Percentiles rank a stretch among this genome's conserved stretches.
phyloP scores from a whole-genome alignment of 2,329 filamentous ascomycete species.

The Calonectria ilicicola region DNA sequence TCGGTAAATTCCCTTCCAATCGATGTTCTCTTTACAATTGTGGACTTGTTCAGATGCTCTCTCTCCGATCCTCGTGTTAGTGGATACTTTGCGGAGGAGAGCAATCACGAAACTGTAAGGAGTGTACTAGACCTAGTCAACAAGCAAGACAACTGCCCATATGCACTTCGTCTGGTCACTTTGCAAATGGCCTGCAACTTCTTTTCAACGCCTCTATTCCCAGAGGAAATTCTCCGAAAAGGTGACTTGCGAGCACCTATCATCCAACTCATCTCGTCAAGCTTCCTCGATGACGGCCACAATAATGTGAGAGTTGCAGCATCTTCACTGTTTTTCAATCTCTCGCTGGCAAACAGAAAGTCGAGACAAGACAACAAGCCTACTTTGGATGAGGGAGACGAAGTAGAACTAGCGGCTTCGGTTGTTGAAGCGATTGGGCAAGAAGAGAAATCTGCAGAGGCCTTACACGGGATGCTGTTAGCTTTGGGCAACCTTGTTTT shows the following conservation, averaged over 20 bases:
- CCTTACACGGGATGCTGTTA: slow-evolving; percentile 80
- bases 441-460: slow-evolving; percentile 74
- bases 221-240: slow-evolving; percentile 69
- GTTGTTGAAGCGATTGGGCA: slow-evolving; percentile 78
- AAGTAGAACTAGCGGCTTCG: slow-evolving; percentile 85
- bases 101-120: slow-evolving; percentile 70
- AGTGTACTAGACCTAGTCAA: slow-evolving; percentile 72
- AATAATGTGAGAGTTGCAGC: slow-evolving; percentile 83
- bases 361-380: slow-evolving; percentile 69
- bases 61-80: slow-evolving; percentile 83
- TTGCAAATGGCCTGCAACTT: slow-evolving; percentile 88
- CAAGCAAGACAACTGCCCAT: slow-evolving; percentile 71
- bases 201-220: slow-evolving; percentile 80
- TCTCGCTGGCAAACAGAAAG: slow-evolving; percentile 78
- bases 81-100: slow-evolving; percentile 85
- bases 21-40: slow-evolving; percentile 79
- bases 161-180: slow-evolving; percentile 85
- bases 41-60: slow-evolving; percentile 86
- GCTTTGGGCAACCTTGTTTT: slow-evolving; percentile 83
- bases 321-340: slow-evolving; percentile 85
- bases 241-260: slow-evolving; percentile 66
- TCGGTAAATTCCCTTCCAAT: slow-evolving; percentile 67
- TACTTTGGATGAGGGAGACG: slow-evolving; percentile 74
- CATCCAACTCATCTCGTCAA: slow-evolving; percentile 78
- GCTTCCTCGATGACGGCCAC: slow-evolving; percentile 82